Percentiles rank a stretch among this genome's conserved stretches.
phyloP scores from a whole-genome alignment of 2,329 filamentous ascomycete species.

The Cercospora citrullina region DNA sequence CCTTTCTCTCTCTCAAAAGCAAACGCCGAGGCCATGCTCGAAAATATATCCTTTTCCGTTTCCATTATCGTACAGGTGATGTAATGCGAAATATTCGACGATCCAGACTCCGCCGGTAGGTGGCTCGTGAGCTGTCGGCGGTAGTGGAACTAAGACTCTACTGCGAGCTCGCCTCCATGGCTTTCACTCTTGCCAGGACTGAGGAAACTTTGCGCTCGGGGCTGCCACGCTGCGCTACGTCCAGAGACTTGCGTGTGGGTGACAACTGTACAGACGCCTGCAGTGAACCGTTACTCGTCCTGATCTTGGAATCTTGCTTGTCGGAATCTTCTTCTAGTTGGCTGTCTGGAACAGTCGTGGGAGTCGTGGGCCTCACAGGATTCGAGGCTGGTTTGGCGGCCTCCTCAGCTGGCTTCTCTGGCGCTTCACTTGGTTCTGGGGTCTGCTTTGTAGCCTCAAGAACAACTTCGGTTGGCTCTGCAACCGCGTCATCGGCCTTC shows the following conservation, averaged over 20 bases:
- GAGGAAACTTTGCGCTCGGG: conserved; percentile 27
- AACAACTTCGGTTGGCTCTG: background rate
- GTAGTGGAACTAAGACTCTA: background rate
- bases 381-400: background rate
- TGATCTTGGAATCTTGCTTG: conserved; percentile 1
- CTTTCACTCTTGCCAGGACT: conserved; percentile 27
- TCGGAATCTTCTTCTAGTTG: background rate
- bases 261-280: background rate
- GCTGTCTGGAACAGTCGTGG: background rate
- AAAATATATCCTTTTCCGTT: background rate
- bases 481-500: conserved; percentile 7
- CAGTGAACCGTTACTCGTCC: conserved; percentile 6
- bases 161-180: conserved; percentile 25
- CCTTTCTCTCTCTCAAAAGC: background rate
- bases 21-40: background rate
- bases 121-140: background rate
- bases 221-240: conserved; percentile 16
- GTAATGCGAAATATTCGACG: background rate
- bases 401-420: background rate
- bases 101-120: background rate
- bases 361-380: background rate
- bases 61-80: conserved; percentile 6
- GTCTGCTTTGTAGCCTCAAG: background rate
- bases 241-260: conserved; percentile 15
- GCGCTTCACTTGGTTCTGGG: background rate